Conservation (phyloP, 352 stramenopile genomes). For the Phytophthora pseudosyringae region DNA sequence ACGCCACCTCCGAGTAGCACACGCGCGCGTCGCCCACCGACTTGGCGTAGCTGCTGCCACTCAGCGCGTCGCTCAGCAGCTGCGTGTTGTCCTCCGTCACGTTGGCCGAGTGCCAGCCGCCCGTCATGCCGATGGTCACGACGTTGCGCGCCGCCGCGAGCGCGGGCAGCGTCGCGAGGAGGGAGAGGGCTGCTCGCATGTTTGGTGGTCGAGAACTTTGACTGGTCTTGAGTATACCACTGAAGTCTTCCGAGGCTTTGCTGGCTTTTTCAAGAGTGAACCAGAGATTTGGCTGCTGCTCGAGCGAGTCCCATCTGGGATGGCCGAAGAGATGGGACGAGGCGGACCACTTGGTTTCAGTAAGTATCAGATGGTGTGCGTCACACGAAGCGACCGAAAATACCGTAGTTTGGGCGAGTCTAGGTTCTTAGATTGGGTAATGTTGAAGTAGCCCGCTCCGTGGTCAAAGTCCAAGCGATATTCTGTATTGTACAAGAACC, state of each 20-base stretch:
- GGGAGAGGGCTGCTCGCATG: conserved; percentile 22
- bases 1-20: conserved; percentile 45
- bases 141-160: conserved; percentile 22
- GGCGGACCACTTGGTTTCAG: background rate
- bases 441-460: conserved; percentile 2
- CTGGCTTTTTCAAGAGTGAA: conserved; percentile 37
- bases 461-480: no score
- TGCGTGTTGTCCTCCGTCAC: conserved; percentile 33
- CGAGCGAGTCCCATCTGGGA: conserved; percentile 4
- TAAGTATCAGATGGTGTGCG: conserved; percentile 2
- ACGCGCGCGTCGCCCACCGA: conserved; percentile 46
- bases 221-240: conserved; percentile 7
- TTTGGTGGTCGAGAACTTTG: conserved; percentile 4
- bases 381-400: background rate
- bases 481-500: no score
- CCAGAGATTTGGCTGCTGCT: conserved; percentile 10
- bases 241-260: background rate
- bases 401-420: conserved; percentile 3
- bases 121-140: conserved; percentile 33
- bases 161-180: conserved; percentile 23
- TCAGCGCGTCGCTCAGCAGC: conserved; percentile 41
- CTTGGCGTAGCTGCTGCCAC: conserved; percentile 32
- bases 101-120: conserved; percentile 31
- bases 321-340: conserved; percentile 11
- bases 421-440: background rate